Evolutionary conservation across 1,139 yeast genomes (phyloP).

Genomic region (Scheffersomyces segobiensis): DNA sequence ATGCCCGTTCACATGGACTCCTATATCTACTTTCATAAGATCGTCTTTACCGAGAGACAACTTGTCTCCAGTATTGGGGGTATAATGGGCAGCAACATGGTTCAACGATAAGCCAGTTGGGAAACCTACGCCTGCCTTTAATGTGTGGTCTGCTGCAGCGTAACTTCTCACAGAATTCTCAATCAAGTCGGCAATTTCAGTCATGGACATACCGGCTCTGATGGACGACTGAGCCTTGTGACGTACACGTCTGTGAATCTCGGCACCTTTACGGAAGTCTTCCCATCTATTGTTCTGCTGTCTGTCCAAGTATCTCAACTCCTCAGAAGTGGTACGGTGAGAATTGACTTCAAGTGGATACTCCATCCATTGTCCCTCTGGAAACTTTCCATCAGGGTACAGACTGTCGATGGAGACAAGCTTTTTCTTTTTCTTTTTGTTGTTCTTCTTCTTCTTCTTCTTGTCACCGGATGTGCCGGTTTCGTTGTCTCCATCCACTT

Average conservation of each 20-base stretch:
- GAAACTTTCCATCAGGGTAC: conserved; percentile 74
- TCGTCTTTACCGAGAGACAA: conserved; percentile 79
- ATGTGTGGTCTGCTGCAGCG: conserved; percentile 64
- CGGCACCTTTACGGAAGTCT: conserved; percentile 94
- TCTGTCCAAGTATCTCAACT: conserved; percentile 75
- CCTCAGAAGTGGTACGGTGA: conserved; percentile 82
- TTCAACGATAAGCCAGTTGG: conserved; percentile 95
- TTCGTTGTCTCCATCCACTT: conserved; percentile 19
- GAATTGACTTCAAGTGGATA: conserved; percentile 71
- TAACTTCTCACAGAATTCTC: conserved; percentile 82
- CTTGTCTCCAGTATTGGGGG: conserved; percentile 95
- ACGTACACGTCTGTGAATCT: conserved; percentile 89
- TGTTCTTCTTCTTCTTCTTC: conserved; percentile 47
- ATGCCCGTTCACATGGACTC: conserved; percentile 95
- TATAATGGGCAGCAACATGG: conserved; percentile 96
- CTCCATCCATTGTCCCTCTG: conserved; percentile 86
- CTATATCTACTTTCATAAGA: conserved; percentile 95
- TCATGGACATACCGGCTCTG: conserved; percentile 91
- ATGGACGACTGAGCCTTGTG: conserved; percentile 71
- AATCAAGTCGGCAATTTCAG: conserved; percentile 84
- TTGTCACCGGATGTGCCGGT: conserved; percentile 13
- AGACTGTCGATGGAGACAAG: conserved; percentile 61
- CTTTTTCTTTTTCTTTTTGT: conserved; percentile 42
- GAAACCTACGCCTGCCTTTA: conserved; percentile 87
- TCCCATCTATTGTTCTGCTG: conserved; percentile 69